A percentile compares a stretch with the other conserved stretches of the same genome.
These are phyloP conservation scores for Ganoderma resinaceum DNA, from an alignment of 1,284 basidiomycete genomes.

Conservation along the genomic window DNA sequence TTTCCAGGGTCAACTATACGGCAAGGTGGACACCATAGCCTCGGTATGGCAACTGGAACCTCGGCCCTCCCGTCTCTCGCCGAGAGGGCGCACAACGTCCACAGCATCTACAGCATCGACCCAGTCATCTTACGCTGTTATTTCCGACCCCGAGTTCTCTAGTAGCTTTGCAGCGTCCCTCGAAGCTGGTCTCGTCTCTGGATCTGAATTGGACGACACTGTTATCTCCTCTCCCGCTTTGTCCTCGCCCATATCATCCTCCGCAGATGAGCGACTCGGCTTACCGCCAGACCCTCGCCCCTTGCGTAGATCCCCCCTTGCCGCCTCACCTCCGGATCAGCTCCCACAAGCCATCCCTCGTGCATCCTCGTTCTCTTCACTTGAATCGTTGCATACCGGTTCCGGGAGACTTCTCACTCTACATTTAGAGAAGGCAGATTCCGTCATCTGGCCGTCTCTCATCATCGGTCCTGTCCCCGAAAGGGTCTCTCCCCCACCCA, in stretches of 20 bases:
- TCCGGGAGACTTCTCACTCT: slow-evolving; percentile 73
- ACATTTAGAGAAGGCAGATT: slow-evolving; percentile 79
- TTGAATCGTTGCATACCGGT: slow-evolving; percentile 70
- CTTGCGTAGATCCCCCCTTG: slow-evolving; percentile 29
- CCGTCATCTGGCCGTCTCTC: slow-evolving; percentile 80
- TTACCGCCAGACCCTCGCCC: slow-evolving; percentile 24
- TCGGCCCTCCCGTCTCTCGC: slow-evolving; percentile 54
- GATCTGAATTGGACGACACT: slow-evolving; percentile 64
- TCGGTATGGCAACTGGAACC: slow-evolving; percentile 82
- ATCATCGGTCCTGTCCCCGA: slow-evolving; percentile 77
- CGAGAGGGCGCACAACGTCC: slow-evolving; percentile 74
- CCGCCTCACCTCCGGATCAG: slow-evolving; percentile 58
- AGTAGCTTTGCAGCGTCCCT: slow-evolving; percentile 82
- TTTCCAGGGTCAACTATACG: slow-evolving; percentile 71
- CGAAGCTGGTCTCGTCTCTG: slow-evolving; percentile 70
- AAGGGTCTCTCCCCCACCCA: slow-evolving; percentile 52
- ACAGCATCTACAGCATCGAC: slow-evolving; percentile 76
- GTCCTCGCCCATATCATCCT: slow-evolving; percentile 64
- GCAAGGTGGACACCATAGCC: slow-evolving; percentile 62
- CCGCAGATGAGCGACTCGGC: slow-evolving; percentile 52
- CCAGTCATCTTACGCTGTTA: slow-evolving; percentile 77
- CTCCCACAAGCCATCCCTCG: slow-evolving; percentile 55
- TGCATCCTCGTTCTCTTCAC: slow-evolving; percentile 73
- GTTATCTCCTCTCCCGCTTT: slow-evolving; percentile 58
- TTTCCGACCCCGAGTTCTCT: slow-evolving; percentile 81